A percentile compares a stretch with the other conserved stretches of the same genome.
phyloP scores from a whole-genome alignment of 106 monocot genomes.

The Amphibolis antarctica region DNA sequence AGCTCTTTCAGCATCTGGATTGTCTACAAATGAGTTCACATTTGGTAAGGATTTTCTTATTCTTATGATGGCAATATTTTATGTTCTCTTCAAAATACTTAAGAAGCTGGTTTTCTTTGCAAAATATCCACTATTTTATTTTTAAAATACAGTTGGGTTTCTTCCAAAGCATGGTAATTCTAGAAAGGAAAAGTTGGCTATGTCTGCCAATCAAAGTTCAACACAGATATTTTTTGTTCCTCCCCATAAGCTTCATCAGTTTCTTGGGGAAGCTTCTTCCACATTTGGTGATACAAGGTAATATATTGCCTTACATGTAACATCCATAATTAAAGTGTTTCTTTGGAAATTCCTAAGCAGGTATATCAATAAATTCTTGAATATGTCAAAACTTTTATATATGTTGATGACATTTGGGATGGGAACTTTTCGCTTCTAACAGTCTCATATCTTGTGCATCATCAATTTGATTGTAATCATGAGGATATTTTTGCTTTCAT shows the following conservation, averaged over 20 bases:
- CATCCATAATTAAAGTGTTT: no score
- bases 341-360: background rate
- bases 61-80: background rate
- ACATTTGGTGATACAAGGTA: slow-evolving; percentile 86
- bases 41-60: slow-evolving; percentile 45
- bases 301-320: background rate
- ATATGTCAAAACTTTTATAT: no score
- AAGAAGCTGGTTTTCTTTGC: background rate
- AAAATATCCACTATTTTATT: background rate
- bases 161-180: slow-evolving; percentile 71
- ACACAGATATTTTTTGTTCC: slow-evolving; percentile 92
- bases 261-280: slow-evolving; percentile 65
- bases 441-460: background rate
- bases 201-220: slow-evolving; percentile 50
- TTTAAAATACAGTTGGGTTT: slow-evolving; percentile 68
- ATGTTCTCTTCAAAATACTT: background rate
- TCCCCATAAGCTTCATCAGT: slow-evolving; percentile 77
- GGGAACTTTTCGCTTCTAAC: no score
- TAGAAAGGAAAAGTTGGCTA: slow-evolving; percentile 58
- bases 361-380: background rate
- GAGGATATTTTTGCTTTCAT: background rate
- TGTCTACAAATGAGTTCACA: slow-evolving; percentile 73
- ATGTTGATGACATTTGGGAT: no score
- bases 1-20: slow-evolving; percentile 90
- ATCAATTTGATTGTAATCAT: background rate